Percentiles rank a stretch among this genome's conserved stretches.
phyloP scores from a whole-genome alignment of 2,329 filamentous ascomycete genomes.

The Blastomyces emzantsi region DNA sequence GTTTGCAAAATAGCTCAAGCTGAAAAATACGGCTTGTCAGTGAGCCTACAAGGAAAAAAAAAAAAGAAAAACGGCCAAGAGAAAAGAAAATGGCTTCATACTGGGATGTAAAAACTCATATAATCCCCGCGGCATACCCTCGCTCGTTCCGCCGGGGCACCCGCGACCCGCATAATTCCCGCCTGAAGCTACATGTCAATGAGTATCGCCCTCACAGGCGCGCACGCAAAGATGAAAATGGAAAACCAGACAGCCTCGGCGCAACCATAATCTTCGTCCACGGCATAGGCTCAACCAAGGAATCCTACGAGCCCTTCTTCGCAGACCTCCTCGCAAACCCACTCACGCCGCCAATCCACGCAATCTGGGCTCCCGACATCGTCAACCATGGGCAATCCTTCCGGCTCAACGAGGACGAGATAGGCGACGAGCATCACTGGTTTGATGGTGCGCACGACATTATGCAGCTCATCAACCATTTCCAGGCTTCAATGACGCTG shows the following conservation, averaged over 20 bases:
- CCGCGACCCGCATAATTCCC: neutral
- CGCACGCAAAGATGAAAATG: neutral
- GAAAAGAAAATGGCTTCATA: neutral
- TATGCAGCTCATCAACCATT: constrained; percentile 2
- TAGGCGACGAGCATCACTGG: constrained; percentile 1
- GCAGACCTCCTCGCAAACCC: constrained; percentile 2
- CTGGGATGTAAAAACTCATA: neutral
- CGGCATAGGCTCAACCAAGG: neutral
- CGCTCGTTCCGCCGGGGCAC: neutral
- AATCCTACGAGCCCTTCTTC: constrained; percentile 4
- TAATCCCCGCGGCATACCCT: neutral
- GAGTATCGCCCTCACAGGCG: neutral
- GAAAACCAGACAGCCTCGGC: neutral
- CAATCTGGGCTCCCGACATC: constrained; percentile 1
- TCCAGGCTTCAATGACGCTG: neutral
- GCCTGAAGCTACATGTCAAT: neutral
- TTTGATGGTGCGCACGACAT: constrained; percentile 1
- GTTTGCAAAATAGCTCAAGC: neutral
- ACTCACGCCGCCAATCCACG: neutral
- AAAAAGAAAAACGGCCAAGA: neutral
- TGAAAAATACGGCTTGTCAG: neutral
- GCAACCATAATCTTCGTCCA: constrained; percentile 5
- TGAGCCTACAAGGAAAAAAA: neutral
- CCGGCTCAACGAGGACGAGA: neutral
- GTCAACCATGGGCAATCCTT: constrained; percentile 1